Percentiles rank a stretch among this genome's conserved stretches.
These are phyloP conservation scores for Artomyces pyxidatus DNA, from an alignment of 768 basidiomycete species.

Conservation along the genomic window DNA sequence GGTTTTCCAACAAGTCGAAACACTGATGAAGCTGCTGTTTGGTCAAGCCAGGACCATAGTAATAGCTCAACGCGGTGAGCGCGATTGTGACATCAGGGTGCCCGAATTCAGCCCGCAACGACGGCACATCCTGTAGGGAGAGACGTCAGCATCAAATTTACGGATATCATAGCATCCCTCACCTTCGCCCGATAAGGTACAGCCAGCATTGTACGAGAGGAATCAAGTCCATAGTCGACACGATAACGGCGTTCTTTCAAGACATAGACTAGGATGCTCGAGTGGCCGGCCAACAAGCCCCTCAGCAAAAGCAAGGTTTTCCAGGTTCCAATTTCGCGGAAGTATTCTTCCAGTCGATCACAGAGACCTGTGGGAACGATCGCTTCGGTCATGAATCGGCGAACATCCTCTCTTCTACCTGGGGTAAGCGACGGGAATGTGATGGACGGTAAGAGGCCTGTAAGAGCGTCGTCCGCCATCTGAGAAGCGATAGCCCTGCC, in stretches of 20 bases:
- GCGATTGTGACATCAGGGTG: conserved; percentile 41
- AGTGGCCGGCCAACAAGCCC: conserved; percentile 30
- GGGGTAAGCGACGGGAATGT: not conserved
- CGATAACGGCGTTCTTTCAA: conserved; percentile 36
- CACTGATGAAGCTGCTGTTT: conserved; percentile 28
- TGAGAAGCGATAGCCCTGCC: not conserved
- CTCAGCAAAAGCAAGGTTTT: conserved; percentile 33
- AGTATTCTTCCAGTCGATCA: not conserved
- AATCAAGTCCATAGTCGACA: no score
- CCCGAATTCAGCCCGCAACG: conserved; percentile 38
- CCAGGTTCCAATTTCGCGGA: conserved; percentile 21
- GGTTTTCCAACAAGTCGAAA: conserved; percentile 31
- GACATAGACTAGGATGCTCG: conserved; percentile 30
- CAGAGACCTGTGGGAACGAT: not conserved
- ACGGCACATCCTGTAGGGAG: conserved; percentile 33
- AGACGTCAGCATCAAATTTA: no score
- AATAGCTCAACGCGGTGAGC: conserved; percentile 41
- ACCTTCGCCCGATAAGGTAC: no score
- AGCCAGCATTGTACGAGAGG: no score
- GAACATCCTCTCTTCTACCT: not conserved
- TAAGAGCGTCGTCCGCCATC: not conserved
- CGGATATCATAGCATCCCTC: no score
- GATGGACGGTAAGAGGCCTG: not conserved
- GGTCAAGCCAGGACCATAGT: conserved; percentile 40
- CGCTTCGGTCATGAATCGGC: not conserved